Conservation (phyloP, 2,329 filamentous ascomycete species). For the Aureobasidium sp. region DNA sequence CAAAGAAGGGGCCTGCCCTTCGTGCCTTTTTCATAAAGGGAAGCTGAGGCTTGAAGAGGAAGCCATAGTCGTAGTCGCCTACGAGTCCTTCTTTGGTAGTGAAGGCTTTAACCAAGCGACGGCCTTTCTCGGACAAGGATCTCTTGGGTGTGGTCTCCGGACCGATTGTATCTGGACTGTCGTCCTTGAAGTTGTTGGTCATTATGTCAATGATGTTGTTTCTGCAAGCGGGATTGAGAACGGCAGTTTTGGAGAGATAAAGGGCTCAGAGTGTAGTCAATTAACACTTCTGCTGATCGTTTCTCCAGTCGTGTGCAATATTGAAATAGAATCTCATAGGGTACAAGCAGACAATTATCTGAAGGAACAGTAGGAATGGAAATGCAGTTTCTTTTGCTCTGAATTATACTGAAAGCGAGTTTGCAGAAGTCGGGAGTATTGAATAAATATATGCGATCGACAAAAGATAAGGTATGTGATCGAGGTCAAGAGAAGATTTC, state of each 20-base stretch:
- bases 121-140: slow-evolving; percentile 32
- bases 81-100: slow-evolving; percentile 61
- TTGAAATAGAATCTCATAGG: slow-evolving; percentile 18
- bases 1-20: slow-evolving; percentile 67
- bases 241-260: neutral
- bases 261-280: neutral
- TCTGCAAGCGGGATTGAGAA: neutral
- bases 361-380: neutral
- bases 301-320: slow-evolving; percentile 21
- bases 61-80: slow-evolving; percentile 82
- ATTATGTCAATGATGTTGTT: neutral
- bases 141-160: slow-evolving; percentile 33
- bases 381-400: neutral
- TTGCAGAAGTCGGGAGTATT: neutral
- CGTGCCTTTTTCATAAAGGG: slow-evolving; percentile 65
- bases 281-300: neutral
- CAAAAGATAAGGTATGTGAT: slow-evolving; percentile 6
- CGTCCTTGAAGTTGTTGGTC: slow-evolving; percentile 26
- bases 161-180: slow-evolving; percentile 37
- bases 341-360: neutral
- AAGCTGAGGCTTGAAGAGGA: slow-evolving; percentile 72
- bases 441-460: neutral
- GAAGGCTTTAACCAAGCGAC: slow-evolving; percentile 35
- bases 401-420: neutral
- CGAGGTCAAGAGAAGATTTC: slow-evolving; percentile 1